Conservation (phyloP, 2,329 filamentous ascomycete genomes). For the Karstenula rhodostoma region DNA sequence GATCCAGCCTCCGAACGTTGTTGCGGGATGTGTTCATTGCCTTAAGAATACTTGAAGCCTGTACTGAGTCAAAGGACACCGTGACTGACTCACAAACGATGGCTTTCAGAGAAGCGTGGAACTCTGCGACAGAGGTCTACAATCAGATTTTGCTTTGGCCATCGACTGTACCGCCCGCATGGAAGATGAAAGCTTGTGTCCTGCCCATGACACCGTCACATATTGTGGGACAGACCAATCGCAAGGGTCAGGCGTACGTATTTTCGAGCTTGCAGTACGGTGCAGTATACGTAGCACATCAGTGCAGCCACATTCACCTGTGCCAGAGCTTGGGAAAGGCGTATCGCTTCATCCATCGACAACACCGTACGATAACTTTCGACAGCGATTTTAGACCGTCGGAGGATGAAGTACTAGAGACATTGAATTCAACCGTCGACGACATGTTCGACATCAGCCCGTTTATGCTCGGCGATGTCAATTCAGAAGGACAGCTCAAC, state of each 20-base stretch:
- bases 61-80: not conserved
- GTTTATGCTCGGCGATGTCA: slow-evolving; percentile 7
- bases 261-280: slow-evolving; percentile 8
- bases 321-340: slow-evolving; percentile 6
- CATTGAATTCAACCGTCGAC: slow-evolving; percentile 1
- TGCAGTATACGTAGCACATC: slow-evolving; percentile 1
- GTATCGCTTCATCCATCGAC: not conserved
- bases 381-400: not conserved
- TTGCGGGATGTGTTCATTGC: not conserved
- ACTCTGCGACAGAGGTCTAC: not conserved
- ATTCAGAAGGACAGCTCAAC: not conserved
- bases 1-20: not conserved
- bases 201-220: not conserved
- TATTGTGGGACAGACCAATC: not conserved
- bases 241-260: not conserved
- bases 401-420: not conserved
- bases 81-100: not conserved
- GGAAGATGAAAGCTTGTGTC: not conserved
- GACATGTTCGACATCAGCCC: not conserved
- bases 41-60: not conserved
- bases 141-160: not conserved
- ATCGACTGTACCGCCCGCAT: not conserved
- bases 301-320: slow-evolving; percentile 7
- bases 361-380: not conserved
- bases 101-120: not conserved